These are phyloP conservation scores for Castanea sativa DNA, from an alignment of 306 rosid genomes.

Conservation along the genomic window DNA sequence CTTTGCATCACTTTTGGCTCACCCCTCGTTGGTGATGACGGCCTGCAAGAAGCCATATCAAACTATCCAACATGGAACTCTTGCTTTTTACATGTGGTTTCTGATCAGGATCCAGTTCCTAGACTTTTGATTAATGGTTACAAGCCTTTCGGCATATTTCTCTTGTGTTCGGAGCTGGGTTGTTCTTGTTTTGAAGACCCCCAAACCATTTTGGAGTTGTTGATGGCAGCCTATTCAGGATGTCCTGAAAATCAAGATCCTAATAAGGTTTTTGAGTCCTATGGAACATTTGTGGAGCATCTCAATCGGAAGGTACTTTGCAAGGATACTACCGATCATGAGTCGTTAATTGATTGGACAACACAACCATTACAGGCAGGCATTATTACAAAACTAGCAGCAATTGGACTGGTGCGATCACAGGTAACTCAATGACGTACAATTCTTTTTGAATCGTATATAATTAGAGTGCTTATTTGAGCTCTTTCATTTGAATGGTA, in stretches of 20 bases:
- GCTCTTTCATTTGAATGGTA: not conserved
- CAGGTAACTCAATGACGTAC: constrained; percentile 34
- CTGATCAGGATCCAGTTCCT: constrained; percentile 43
- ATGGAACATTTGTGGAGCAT: constrained; percentile 29
- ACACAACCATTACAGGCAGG: constrained; percentile 26
- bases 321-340: not conserved
- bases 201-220: constrained; percentile 24
- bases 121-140: constrained; percentile 16
- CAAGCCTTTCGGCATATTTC: constrained; percentile 65
- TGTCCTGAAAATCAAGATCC: not conserved
- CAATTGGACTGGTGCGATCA: constrained; percentile 27
- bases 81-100: constrained; percentile 60
- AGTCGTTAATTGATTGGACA: not conserved
- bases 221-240: constrained; percentile 7
- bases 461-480: not conserved
- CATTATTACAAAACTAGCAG: constrained; percentile 32
- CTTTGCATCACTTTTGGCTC: constrained; percentile 77
- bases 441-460: not conserved
- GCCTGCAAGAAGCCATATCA: constrained; percentile 37
- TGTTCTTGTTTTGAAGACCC: constrained; percentile 52
- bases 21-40: constrained; percentile 51
- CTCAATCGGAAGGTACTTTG: constrained; percentile 20
- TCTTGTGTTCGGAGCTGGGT: constrained; percentile 39
- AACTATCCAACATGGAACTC: constrained; percentile 53
- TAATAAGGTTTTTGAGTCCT: constrained; percentile 14